Conservation (phyloP, 164 flowering plant genomes). For the Vitis rupestris region DNA sequence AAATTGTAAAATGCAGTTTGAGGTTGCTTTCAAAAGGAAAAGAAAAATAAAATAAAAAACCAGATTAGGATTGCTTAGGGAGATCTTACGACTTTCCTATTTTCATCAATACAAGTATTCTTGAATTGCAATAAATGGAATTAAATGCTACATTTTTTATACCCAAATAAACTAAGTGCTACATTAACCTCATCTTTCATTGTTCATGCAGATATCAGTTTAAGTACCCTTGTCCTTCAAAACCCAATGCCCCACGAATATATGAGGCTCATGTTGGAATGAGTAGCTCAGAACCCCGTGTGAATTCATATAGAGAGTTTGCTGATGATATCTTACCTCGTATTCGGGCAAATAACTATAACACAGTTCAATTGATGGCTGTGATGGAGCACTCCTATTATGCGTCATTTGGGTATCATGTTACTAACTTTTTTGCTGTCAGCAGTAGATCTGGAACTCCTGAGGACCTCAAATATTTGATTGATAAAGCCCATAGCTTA, state of each 20-base stretch:
- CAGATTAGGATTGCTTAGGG: no score
- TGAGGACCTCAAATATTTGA: slow-evolving; percentile 91
- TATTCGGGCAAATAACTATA: slow-evolving; percentile 74
- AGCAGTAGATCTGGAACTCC: slow-evolving; percentile 98
- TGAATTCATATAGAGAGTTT: slow-evolving; percentile 87
- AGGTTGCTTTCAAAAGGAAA: no score
- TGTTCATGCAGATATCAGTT: slow-evolving; percentile 70
- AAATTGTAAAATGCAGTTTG: no score
- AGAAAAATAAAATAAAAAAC: no score
- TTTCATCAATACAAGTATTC: no score
- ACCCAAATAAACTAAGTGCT: neutral
- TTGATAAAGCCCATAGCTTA: slow-evolving; percentile 94
- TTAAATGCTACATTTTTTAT: no score
- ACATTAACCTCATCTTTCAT: neutral
- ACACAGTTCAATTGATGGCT: slow-evolving; percentile 95
- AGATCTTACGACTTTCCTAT: no score
- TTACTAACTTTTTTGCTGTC: slow-evolving; percentile 96
- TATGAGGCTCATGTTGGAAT: slow-evolving; percentile 99
- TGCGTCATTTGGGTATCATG: slow-evolving; percentile 94
- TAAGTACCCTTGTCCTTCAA: slow-evolving; percentile 79
- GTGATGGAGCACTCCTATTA: slow-evolving; percentile 98
- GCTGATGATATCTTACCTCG: slow-evolving; percentile 92
- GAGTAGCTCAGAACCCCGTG: slow-evolving; percentile 83
- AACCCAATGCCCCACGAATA: slow-evolving; percentile 76
- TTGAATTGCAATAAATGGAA: no score